These are phyloP conservation scores for Torulaspora franciscae DNA, from an alignment of 805 yeast species.

Conservation along the genomic window DNA sequence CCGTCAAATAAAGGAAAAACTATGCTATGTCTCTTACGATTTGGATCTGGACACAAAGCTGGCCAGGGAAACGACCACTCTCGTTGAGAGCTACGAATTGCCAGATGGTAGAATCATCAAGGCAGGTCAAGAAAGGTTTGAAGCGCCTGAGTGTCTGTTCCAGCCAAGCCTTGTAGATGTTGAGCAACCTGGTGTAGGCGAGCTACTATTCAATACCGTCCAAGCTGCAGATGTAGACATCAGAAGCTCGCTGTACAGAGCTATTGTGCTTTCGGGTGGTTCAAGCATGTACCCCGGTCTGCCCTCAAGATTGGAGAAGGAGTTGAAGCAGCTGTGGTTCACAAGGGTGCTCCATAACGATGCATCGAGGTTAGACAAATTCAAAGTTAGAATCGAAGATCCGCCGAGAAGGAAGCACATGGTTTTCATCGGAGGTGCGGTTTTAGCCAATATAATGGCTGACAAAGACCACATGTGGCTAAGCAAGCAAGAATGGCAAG, in stretches of 20 bases:
- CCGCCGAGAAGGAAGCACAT: slow-evolving; percentile 98
- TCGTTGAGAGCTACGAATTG: slow-evolving; percentile 85
- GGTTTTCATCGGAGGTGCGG: slow-evolving; percentile 99
- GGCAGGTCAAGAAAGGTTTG: slow-evolving; percentile 92
- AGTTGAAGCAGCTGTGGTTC: slow-evolving; percentile 93
- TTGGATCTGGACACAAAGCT: slow-evolving; percentile 81
- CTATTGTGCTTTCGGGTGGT: slow-evolving; percentile 94
- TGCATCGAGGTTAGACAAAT: slow-evolving; percentile 78
- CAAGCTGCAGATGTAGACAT: slow-evolving; percentile 94
- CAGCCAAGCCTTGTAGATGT: slow-evolving; percentile 93
- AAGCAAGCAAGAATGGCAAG: slow-evolving; percentile 94
- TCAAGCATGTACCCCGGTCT: slow-evolving; percentile 98
- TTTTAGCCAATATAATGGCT: slow-evolving; percentile 94
- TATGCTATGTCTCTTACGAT: slow-evolving; percentile 93
- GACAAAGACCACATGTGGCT: slow-evolving; percentile 99
- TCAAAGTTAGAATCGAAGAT: slow-evolving; percentile 94
- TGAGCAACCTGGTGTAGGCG: slow-evolving; percentile 97
- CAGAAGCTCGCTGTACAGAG: slow-evolving; percentile 80
- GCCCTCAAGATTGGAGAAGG: slow-evolving; percentile 92
- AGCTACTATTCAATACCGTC: slow-evolving; percentile 81
- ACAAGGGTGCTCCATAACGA: slow-evolving; percentile 83
- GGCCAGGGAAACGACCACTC: slow-evolving; percentile 90
- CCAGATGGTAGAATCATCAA: slow-evolving; percentile 95
- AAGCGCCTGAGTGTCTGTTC: slow-evolving; percentile 66
- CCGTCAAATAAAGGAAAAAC: slow-evolving; percentile 93